These are phyloP conservation scores for Corynascus novoguineensis DNA, from an alignment of 495 filamentous ascomycete species.

Conservation along the genomic window DNA sequence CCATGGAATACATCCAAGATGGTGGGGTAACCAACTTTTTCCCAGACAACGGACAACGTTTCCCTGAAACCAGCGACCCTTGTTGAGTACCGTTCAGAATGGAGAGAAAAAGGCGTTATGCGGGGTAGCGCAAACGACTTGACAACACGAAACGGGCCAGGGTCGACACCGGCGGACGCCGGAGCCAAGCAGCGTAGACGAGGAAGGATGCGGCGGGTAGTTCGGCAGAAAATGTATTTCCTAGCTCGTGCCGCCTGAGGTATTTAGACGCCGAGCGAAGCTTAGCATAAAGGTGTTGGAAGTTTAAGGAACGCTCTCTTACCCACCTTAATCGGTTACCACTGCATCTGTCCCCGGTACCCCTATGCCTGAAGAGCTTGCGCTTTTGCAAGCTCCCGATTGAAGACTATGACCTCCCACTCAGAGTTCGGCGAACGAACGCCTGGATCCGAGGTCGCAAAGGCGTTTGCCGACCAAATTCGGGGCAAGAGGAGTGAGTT, in stretches of 20 bases:
- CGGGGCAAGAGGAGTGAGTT: slow-evolving; percentile 34
- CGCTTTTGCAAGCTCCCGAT: background rate
- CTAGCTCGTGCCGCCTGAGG: background rate
- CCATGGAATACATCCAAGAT: background rate
- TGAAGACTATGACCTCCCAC: slow-evolving; percentile 34
- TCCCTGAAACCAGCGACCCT: background rate
- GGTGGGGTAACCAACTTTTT: background rate
- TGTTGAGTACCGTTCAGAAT: background rate
- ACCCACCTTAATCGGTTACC: too few species aligned
- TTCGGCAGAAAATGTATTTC: slow-evolving; percentile 10
- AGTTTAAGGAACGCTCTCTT: too few species aligned
- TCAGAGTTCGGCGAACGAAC: slow-evolving; percentile 41
- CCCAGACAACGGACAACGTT: background rate
- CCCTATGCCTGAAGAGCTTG: too few species aligned
- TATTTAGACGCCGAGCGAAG: background rate
- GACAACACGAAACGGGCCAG: background rate
- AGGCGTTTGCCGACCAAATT: slow-evolving; percentile 37
- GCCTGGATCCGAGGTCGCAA: slow-evolving; percentile 40
- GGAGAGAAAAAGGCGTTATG: background rate
- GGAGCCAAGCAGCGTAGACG: background rate
- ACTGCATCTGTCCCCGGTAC: too few species aligned
- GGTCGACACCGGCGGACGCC: background rate
- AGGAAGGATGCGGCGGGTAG: background rate
- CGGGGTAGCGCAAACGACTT: background rate
- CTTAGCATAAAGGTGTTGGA: too few species aligned